Conservation (phyloP, 208 protist genomes). For the Endotrypanum monterogeii region DNA sequence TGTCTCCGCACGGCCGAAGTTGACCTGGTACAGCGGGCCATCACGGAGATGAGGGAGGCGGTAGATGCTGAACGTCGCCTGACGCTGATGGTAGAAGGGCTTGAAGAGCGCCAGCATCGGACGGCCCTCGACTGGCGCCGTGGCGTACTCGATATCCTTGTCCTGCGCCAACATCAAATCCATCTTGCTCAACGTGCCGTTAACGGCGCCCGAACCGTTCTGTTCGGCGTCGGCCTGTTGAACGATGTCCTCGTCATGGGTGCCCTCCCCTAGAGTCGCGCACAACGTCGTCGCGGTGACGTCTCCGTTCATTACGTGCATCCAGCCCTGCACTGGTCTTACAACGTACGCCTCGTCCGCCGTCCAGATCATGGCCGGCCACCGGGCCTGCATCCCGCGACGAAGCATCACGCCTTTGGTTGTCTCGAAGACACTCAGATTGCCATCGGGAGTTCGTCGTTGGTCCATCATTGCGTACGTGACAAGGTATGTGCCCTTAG, state of each 20-base stretch:
- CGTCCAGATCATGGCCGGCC: conserved; percentile 82
- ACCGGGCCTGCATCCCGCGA: conserved; percentile 77
- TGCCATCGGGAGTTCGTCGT: conserved; percentile 75
- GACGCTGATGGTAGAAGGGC: conserved; percentile 79
- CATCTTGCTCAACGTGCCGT: conserved; percentile 58
- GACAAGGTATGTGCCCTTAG: conserved; percentile 68
- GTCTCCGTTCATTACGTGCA: conserved; percentile 72
- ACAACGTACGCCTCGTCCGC: conserved; percentile 63
- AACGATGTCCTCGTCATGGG: conserved; percentile 8
- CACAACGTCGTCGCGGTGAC: conserved; percentile 17
- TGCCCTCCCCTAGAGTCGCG: conserved; percentile 11
- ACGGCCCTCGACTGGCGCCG: conserved; percentile 43
- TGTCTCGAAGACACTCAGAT: conserved; percentile 69
- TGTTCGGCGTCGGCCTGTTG: not conserved
- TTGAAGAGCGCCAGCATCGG: conserved; percentile 84
- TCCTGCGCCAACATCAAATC: conserved; percentile 80
- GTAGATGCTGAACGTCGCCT: conserved; percentile 63
- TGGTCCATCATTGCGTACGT: conserved; percentile 83
- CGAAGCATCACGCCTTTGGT: conserved; percentile 53
- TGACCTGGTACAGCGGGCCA: conserved; percentile 56
- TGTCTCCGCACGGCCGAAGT: conserved; percentile 74
- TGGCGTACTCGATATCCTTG: conserved; percentile 75
- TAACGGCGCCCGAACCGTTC: not conserved
- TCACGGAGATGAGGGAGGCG: conserved; percentile 77
- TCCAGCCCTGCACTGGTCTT: conserved; percentile 68